Base-by-base conservation (phyloP, 2,329 filamentous ascomycete species). In the Ascochyta viciae-villosae region DNA sequence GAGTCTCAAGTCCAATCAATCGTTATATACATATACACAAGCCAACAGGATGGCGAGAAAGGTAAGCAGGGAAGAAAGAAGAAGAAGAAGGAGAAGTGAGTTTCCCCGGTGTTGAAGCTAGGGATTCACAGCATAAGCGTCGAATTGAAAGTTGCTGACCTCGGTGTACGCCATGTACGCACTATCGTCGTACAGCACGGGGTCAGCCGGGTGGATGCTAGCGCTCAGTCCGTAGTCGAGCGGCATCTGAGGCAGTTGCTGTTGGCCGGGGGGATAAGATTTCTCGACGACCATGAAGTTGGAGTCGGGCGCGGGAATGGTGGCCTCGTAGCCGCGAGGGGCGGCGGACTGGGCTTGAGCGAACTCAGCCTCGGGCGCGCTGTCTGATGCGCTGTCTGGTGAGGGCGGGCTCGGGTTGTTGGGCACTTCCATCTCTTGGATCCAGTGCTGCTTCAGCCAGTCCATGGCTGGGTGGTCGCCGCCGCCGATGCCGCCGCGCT, bases 401-500 rank as follows among this genome's bases (percentile, higher is more conserved):
- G 68, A 71, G 4, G 58, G 54, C 5, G 57, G 50, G 0, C 16
- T 42, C 8, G 53, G 41, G 43, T 61, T 64, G 55, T 73, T 69
- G 31, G 60, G 60, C 19, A 84, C 83, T 51, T 84, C 80, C 44
- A 82, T 78, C 73, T 87, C 83, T 58, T 79, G 76, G 76, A 88
- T 85, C 85, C 85, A 88, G 53, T 77, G 64, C 50, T 81, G 77
- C 70, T 85, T 86, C 57, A 87, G 75, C 45, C 80, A 78, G 31
- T 87, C 84, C 80, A 88, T 87, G 1, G 83, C 77, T 4, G 85
- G 85, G 59, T 82, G 76, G 58, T 86, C 84, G n/a, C 85, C 85
- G 35, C 85, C 85, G 9, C 84, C 85, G 63, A 86, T 87, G 23
- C 85, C 85, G 44, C 85, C 85, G 43, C 85, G 78, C 64, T 83